Conservation (phyloP, 169 alveolate species). For the Plasmodium adleri region DNA sequence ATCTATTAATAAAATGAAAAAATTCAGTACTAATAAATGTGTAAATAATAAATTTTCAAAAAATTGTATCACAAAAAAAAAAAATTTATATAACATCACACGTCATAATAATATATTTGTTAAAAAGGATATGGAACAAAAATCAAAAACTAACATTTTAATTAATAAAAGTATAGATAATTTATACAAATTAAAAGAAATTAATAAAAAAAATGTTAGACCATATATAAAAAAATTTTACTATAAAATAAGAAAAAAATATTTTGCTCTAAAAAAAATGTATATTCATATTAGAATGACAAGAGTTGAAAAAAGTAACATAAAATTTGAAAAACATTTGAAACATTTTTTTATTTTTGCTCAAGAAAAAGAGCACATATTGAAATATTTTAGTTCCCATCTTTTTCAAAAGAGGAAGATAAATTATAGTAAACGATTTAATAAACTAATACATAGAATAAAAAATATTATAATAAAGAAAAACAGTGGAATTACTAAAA, state of each 20-base stretch:
- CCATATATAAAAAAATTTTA: conserved; percentile 63
- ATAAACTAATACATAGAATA: conserved; percentile 9
- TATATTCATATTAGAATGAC: conserved; percentile 16
- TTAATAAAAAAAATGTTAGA: conserved; percentile 51
- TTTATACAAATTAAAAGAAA: conserved; percentile 26
- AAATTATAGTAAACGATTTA: conserved; percentile 40
- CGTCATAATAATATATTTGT: too few relatives aligned
- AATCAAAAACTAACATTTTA: not conserved
- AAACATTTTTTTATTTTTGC: conserved; percentile 16
- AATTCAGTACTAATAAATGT: not conserved
- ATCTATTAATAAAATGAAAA: not conserved
- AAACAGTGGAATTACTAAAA: not conserved
- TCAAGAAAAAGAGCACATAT: conserved; percentile 14
- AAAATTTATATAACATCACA: too few relatives aligned
- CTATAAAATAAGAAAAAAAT: conserved; percentile 68
- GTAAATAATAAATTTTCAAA: not conserved
- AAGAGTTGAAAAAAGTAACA: not conserved
- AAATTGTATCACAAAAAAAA: not conserved
- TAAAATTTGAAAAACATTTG: not conserved
- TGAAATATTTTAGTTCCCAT: conserved; percentile 21
- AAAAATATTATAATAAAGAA: conserved; percentile 1
- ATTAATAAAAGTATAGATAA: conserved; percentile 25
- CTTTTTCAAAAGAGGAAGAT: conserved; percentile 40
- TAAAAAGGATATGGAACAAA: not conserved
- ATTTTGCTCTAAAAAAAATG: conserved; percentile 38